phyloP scores from a whole-genome alignment of 148 eudicot genomes.

The Amaranthus palmeri region DNA sequence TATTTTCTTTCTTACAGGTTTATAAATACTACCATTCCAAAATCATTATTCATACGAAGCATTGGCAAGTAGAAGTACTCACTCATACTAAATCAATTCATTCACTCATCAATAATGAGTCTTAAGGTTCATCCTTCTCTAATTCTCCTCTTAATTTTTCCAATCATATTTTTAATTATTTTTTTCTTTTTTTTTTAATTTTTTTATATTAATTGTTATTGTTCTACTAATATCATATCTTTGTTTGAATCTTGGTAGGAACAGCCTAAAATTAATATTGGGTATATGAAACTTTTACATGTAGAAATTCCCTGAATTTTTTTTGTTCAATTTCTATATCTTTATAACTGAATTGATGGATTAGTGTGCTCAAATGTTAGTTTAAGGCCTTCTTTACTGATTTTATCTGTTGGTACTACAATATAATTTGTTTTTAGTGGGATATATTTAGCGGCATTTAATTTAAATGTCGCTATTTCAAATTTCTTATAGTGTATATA shows the following conservation, averaged over 20 bases:
- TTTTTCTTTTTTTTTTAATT: background rate
- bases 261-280: background rate
- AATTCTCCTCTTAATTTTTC: background rate
- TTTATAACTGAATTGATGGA: no score
- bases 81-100: background rate
- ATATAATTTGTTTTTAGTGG: no score
- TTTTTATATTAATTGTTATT: background rate
- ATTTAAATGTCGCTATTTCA: no score
- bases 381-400: no score
- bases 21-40: no score
- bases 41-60: background rate
- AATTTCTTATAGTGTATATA: no score
- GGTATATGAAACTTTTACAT: background rate
- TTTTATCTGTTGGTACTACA: no score
- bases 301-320: background rate
- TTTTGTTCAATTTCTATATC: no score
- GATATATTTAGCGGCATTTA: no score
- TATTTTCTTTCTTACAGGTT: no score
- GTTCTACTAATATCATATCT: background rate
- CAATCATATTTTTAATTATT: background rate
- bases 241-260: background rate
- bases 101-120: slow-evolving; percentile 11
- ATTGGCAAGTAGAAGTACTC: background rate
- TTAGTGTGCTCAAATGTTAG: no score
- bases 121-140: slow-evolving; percentile 13